A percentile compares a stretch with the other conserved stretches of the same genome.
These are phyloP conservation scores for Xanthoceras sorbifolium DNA, from an alignment of 345 rosid genomes.

Conservation along the genomic window DNA sequence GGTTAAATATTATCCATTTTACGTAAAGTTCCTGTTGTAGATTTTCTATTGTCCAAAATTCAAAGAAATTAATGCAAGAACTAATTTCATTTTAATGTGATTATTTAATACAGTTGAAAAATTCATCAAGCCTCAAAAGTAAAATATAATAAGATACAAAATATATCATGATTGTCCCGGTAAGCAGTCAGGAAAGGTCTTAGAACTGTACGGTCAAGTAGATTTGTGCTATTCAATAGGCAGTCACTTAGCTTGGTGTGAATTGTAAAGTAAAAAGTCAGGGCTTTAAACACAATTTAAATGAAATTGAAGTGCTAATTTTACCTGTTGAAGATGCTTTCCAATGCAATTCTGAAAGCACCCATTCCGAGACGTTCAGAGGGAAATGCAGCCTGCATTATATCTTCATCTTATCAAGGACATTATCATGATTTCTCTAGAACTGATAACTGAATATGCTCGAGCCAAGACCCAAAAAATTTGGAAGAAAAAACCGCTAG, in stretches of 20 bases:
- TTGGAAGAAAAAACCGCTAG: background rate
- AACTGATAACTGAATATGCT: constrained; percentile 8
- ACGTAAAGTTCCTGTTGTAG: too few species aligned
- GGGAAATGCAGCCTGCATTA: constrained; percentile 46
- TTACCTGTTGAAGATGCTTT: constrained; percentile 51
- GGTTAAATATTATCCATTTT: too few species aligned
- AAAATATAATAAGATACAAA: background rate
- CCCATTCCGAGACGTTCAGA: constrained; percentile 49
- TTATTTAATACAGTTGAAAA: background rate
- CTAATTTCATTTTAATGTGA: background rate
- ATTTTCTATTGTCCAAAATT: too few species aligned
- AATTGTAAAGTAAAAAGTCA: background rate
- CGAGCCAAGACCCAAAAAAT: background rate
- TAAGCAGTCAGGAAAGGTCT: background rate
- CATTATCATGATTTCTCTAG: background rate
- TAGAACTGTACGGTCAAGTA: background rate
- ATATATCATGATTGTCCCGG: background rate
- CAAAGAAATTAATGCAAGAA: background rate
- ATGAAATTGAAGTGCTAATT: background rate
- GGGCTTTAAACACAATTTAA: background rate
- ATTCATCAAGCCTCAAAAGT: background rate
- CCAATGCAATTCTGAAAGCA: constrained; percentile 53
- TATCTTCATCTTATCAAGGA: background rate
- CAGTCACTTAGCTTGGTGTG: background rate
- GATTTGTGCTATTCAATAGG: background rate